phyloP scores from a whole-genome alignment of 305 asterid genomes.

The Fraxinus platypoda region DNA sequence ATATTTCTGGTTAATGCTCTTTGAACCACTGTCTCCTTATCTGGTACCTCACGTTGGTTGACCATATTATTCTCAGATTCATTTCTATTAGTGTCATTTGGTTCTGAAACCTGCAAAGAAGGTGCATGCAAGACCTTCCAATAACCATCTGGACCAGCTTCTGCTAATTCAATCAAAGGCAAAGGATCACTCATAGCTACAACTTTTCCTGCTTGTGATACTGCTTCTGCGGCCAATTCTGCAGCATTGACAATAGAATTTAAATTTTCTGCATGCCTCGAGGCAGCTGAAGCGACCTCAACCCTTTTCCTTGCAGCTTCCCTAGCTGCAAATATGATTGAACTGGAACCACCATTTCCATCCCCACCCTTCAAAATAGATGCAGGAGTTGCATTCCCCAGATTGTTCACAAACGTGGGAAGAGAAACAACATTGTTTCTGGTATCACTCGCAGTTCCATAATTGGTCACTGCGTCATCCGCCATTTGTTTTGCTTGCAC shows the following conservation, averaged over 20 bases:
- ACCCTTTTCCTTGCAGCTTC: constrained; percentile 88
- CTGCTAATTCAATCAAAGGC: constrained; percentile 61
- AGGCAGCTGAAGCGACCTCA: constrained; percentile 95
- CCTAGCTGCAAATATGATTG: constrained; percentile 77
- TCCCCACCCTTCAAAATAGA: constrained; percentile 57
- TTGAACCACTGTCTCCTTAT: constrained; percentile 38
- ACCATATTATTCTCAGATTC: constrained; percentile 24
- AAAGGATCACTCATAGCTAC: constrained; percentile 80
- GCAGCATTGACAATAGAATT: constrained; percentile 94
- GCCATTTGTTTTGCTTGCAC: constrained; percentile 87
- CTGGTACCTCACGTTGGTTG: constrained; percentile 41
- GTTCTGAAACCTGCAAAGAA: constrained; percentile 31
- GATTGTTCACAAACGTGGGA: constrained; percentile 34
- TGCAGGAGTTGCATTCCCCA: constrained; percentile 56
- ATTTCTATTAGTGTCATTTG: constrained; percentile 31
- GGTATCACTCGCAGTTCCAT: constrained; percentile 37
- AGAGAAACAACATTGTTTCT: constrained; percentile 26
- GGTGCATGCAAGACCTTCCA: constrained; percentile 52
- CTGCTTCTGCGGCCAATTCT: constrained; percentile 96
- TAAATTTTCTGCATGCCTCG: constrained; percentile 87
- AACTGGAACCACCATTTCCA: constrained; percentile 46
- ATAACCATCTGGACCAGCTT: constrained; percentile 74
- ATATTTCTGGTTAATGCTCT: constrained; percentile 35
- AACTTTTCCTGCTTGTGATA: constrained; percentile 91
- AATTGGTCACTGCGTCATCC: constrained; percentile 58